Conservation (phyloP, 371 early-diverging fungal species). For the Saksenaea vasiformis region DNA sequence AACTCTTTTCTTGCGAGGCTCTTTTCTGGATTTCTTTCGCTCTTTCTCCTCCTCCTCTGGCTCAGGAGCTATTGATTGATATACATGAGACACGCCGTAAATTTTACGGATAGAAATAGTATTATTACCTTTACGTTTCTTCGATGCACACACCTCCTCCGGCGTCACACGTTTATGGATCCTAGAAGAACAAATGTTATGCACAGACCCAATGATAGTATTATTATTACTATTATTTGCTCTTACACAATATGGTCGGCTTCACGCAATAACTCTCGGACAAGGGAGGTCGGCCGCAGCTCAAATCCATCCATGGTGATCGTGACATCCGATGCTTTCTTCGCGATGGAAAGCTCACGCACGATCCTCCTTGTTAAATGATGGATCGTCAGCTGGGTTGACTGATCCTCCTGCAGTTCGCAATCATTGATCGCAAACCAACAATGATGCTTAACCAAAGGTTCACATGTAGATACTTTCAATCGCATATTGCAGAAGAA, state of each 20-base stretch:
- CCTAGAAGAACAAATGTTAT: not conserved
- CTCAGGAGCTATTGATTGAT: not conserved
- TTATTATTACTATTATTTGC: not conserved
- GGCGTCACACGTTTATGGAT: not conserved
- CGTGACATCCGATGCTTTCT: constrained; percentile 1
- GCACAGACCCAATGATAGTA: not conserved
- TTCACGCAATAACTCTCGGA: not conserved
- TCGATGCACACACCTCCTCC: not conserved
- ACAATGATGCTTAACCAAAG: not conserved
- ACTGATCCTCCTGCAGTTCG: not conserved
- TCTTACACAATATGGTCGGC: not conserved
- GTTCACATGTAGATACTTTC: not conserved
- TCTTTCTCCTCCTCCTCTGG: not conserved
- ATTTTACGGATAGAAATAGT: not conserved
- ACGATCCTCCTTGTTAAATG: not conserved
- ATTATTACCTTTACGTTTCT: constrained; percentile 2
- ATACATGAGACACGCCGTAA: not conserved
- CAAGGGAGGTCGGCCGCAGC: not conserved
- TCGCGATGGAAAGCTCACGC: not conserved
- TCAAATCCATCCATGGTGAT: not conserved
- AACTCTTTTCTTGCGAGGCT: not conserved
- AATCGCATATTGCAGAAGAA: not conserved
- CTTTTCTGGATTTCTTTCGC: not conserved
- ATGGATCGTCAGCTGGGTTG: not conserved
- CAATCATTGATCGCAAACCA: not conserved